phyloP scores from a whole-genome alignment of 2,329 filamentous ascomycete genomes.

The Ciborinia camelliae region DNA sequence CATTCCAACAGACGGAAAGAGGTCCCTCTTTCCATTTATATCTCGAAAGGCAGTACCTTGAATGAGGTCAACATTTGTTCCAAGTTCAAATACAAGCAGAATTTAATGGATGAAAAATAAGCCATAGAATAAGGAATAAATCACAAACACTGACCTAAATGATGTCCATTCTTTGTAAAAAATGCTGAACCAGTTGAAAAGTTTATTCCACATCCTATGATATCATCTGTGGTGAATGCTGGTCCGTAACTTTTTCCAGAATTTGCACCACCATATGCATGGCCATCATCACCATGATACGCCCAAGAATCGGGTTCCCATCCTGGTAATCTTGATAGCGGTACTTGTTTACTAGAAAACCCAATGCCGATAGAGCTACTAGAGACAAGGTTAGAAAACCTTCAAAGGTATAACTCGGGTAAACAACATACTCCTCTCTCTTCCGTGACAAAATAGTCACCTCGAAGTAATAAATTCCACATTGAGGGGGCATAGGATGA shows the following conservation, averaged over 20 bases:
- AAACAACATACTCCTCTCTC: constrained; percentile 58
- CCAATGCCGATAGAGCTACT: constrained; percentile 62
- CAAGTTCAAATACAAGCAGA: background rate
- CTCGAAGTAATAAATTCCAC: constrained; percentile 94
- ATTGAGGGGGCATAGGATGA: constrained; percentile 80
- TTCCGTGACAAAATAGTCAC: constrained; percentile 61
- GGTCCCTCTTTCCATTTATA: constrained; percentile 49
- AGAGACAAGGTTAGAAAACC: constrained; percentile 22
- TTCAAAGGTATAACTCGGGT: constrained; percentile 8
- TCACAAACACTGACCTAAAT: constrained; percentile 46
- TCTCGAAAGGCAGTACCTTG: constrained; percentile 69
- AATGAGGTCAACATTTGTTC: background rate
- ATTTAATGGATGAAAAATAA: background rate
- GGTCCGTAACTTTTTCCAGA: constrained; percentile 56
- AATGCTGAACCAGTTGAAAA: constrained; percentile 63
- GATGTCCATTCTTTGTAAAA: constrained; percentile 62
- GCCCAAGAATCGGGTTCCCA: constrained; percentile 68
- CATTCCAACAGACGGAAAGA: constrained; percentile 66
- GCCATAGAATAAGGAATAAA: background rate
- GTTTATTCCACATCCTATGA: constrained; percentile 64
- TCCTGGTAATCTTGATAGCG: constrained; percentile 56
- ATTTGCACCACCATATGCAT: constrained; percentile 55
- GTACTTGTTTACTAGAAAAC: constrained; percentile 54
- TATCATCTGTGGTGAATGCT: constrained; percentile 53
- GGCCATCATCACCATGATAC: constrained; percentile 66